Conservation (phyloP, 169 alveolate species). For the Eimeria necatrix region DNA sequence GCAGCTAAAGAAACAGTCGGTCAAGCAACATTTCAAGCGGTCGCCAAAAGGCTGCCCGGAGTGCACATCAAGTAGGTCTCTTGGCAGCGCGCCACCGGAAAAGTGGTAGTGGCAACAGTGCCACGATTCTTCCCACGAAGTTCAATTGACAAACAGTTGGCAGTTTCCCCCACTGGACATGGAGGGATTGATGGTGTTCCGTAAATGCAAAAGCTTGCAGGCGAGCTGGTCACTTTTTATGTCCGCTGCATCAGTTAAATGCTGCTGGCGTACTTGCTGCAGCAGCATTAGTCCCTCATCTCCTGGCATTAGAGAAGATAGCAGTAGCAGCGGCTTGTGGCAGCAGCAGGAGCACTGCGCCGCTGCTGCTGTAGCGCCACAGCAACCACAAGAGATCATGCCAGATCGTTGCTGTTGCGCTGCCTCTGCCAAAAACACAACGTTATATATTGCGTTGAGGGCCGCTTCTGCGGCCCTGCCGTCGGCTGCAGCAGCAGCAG, state of each 20-base stretch:
- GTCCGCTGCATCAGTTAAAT: conserved; percentile 50
- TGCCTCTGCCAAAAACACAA: not conserved
- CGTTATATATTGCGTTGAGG: not conserved
- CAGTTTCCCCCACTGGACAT: not conserved
- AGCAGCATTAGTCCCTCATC: conserved; percentile 59
- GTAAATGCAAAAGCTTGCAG: conserved; percentile 31
- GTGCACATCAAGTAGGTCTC: too few relatives aligned
- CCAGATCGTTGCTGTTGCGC: conserved; percentile 28
- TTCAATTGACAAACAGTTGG: conserved; percentile 34
- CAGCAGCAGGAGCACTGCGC: conserved; percentile 47
- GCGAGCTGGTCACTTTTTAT: conserved; percentile 45
- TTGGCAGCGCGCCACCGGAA: too few relatives aligned
- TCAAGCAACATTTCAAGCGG: too few relatives aligned
- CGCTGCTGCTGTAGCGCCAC: conserved; percentile 30
- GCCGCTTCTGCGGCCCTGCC: conserved; percentile 53
- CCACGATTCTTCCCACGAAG: too few relatives aligned
- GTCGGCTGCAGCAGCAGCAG: conserved; percentile 66
- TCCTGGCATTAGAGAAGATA: conserved; percentile 53
- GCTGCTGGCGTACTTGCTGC: conserved; percentile 58
- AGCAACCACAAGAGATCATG: conserved; percentile 18
- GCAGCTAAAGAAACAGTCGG: not conserved
- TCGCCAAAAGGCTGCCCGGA: too few relatives aligned
- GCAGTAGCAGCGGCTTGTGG: conserved; percentile 55
- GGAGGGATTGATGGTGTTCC: not conserved
- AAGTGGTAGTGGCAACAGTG: too few relatives aligned